phyloP scores from a whole-genome alignment of 352 stramenopile genomes.

The Phytophthora hibernalis region DNA sequence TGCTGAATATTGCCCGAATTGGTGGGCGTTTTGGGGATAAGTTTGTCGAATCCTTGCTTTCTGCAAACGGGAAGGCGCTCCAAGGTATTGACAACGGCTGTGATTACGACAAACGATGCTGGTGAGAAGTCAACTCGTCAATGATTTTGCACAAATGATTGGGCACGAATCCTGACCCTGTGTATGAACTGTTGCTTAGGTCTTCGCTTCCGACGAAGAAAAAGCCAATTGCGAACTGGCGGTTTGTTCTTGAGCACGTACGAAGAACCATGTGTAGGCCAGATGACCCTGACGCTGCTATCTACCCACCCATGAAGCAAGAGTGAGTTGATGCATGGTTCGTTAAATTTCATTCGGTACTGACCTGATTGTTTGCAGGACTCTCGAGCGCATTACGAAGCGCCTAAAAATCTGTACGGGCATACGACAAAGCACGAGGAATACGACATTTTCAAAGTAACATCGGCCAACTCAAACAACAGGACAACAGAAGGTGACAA shows the following conservation, averaged over 20 bases:
- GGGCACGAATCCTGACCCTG: constrained; percentile 4
- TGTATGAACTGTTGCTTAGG: constrained; percentile 29
- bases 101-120: constrained; percentile 52
- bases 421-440: constrained; percentile 60
- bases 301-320: constrained; percentile 46
- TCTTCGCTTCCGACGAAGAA: constrained; percentile 60
- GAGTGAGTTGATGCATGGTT: constrained; percentile 32
- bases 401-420: constrained; percentile 64
- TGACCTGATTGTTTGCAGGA: constrained; percentile 42
- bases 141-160: background rate
- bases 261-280: constrained; percentile 31
- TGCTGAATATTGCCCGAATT: constrained; percentile 43
- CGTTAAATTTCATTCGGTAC: background rate
- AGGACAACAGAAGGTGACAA: background rate
- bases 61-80: constrained; percentile 52
- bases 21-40: constrained; percentile 48
- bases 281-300: constrained; percentile 2
- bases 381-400: constrained; percentile 65
- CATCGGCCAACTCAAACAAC: constrained; percentile 1
- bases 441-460: constrained; percentile 43
- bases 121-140: constrained; percentile 27
- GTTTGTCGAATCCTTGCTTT: constrained; percentile 55
- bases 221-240: constrained; percentile 76
- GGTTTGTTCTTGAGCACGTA: constrained; percentile 68
- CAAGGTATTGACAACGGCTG: constrained; percentile 42